Base-by-base conservation (phyloP, 306 rosid genomes). In the Prunus salicina region DNA sequence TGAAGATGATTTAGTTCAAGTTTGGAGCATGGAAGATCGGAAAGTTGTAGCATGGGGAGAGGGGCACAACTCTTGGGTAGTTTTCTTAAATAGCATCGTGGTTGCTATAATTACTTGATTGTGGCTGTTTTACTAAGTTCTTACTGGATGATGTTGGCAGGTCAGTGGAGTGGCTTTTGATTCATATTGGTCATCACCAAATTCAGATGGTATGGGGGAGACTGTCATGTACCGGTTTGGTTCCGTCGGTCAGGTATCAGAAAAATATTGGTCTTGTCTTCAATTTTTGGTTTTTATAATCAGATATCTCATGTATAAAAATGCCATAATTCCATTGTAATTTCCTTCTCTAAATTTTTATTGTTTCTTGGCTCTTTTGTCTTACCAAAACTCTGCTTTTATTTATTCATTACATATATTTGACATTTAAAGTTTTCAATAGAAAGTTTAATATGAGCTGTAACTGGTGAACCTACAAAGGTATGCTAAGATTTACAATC, bases 41-140 rank as follows among this genome's bases (percentile, higher is more conserved):
- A 96, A 93, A 82, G 91, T 96, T 82, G 97, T 96, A 66, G 99
- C 99, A 43, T 92, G 99, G 99, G 97, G 99, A 46, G 99, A 96
- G 87, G 99, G 99, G 49, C 99, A 96, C 83, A 92, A 80, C 71
- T 92, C 99, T 67, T 96, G 99, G 99, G 99, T 96, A 85, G 80
- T 90, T 84, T 81, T 73, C 49, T 55, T 77, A 52, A 69, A 62
- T 77, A 77, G 68, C 41, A 43, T 81, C 24, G 46, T 38, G 74
- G 63, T 65, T 65, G 13, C 24, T 34, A 22, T 45, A 34, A 13
- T 71, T 67, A 65, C 63, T 53, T 57, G n/a, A 43, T 72, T 34
- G 72, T 70, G 52, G 74, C n/a, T 18, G 24, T 32, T 5, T 30
- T 80, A 11, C 38, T 76, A 69, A 64, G 32, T 71, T 69, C 68